Conservation (phyloP, 805 yeast genomes). For the Ogataea dorogensis region DNA sequence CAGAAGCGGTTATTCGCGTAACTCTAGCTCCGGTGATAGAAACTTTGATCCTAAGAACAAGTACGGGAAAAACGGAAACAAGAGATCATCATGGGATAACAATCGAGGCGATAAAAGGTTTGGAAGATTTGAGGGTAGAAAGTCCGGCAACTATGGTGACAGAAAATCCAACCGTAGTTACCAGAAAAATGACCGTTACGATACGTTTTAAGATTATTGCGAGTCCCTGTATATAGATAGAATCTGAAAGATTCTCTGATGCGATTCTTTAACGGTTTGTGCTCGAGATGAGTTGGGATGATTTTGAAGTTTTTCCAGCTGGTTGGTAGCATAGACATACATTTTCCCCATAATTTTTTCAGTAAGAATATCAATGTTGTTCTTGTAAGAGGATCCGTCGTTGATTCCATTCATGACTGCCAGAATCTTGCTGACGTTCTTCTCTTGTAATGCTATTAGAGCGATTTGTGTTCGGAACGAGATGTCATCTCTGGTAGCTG, state of each 20-base stretch:
- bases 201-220: not conserved
- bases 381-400: constrained; percentile 44
- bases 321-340: not conserved
- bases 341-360: constrained; percentile 35
- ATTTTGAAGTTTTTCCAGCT: constrained; percentile 5
- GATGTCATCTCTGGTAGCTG: constrained; percentile 48
- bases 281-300: not conserved
- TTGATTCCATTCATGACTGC: constrained; percentile 45
- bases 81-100: too few species aligned
- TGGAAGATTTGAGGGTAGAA: not conserved
- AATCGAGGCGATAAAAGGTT: too few species aligned
- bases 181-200: too few species aligned
- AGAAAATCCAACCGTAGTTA: not conserved
- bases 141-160: too few species aligned
- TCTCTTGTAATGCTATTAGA: constrained; percentile 53
- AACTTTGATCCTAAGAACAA: too few species aligned
- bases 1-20: too few species aligned
- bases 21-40: not conserved
- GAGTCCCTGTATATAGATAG: constrained; percentile 1
- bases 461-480: constrained; percentile 80
- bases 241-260: constrained; percentile 1
- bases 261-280: not conserved
- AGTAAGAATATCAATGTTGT: constrained; percentile 32
- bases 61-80: too few species aligned
- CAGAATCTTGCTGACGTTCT: constrained; percentile 33